These are phyloP conservation scores for Geotrichum carabidarum DNA, from an alignment of 1,139 yeast species.

Conservation along the genomic window DNA sequence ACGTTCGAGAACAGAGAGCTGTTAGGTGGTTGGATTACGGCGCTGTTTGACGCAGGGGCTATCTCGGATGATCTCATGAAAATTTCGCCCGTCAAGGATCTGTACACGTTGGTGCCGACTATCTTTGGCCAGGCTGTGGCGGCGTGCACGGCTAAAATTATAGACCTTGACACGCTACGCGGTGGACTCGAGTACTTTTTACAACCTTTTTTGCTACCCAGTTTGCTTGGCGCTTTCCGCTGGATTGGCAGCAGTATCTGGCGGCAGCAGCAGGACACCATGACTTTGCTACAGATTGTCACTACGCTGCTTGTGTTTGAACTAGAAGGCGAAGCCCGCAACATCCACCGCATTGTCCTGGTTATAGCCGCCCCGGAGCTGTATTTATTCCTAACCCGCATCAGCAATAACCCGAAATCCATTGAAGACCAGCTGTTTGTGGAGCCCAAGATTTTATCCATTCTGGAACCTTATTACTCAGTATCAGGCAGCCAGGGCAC, in stretches of 20 bases:
- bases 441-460: slow-evolving; percentile 16
- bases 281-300: slow-evolving; percentile 34
- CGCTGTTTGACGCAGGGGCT: slow-evolving; percentile 80
- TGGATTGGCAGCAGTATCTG: slow-evolving; percentile 41
- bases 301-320: slow-evolving; percentile 37
- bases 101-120: slow-evolving; percentile 63
- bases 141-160: slow-evolving; percentile 53
- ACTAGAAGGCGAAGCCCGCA: slow-evolving; percentile 39
- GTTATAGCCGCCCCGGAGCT: slow-evolving; percentile 33
- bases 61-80: slow-evolving; percentile 77
- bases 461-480: slow-evolving; percentile 16
- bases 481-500: neutral
- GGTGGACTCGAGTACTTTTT: slow-evolving; percentile 63
- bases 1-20: slow-evolving; percentile 41
- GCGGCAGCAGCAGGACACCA: slow-evolving; percentile 33
- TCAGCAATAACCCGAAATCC: slow-evolving; percentile 8
- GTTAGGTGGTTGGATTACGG: slow-evolving; percentile 71
- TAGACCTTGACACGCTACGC: slow-evolving; percentile 47
- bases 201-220: slow-evolving; percentile 53
- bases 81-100: slow-evolving; percentile 60
- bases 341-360: slow-evolving; percentile 38
- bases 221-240: slow-evolving; percentile 43
- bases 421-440: slow-evolving; percentile 12
- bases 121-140: slow-evolving; percentile 68
- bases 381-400: slow-evolving; percentile 22